A percentile compares a stretch with the other conserved stretches of the same genome.
phyloP scores from a whole-genome alignment of 2,329 filamentous ascomycete species.

The Zymoseptoria passerinii region DNA sequence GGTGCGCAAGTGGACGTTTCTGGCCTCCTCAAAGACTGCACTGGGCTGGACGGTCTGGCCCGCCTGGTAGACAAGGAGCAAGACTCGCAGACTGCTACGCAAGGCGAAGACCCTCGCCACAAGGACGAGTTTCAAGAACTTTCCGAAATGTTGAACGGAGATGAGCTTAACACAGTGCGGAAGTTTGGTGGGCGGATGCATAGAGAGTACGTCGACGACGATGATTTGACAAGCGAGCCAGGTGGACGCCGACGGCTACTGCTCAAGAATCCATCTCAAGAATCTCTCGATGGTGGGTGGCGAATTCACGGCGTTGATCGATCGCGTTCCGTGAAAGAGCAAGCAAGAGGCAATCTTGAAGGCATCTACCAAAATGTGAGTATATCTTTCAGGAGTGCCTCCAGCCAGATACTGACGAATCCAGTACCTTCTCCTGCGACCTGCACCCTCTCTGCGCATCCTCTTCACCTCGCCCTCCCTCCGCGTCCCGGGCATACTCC shows the following conservation, averaged over 20 bases:
- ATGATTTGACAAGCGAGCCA: conserved; percentile 33
- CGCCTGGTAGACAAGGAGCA: conserved; percentile 25
- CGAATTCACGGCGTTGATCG: conserved; percentile 8
- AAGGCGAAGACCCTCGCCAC: conserved; percentile 29
- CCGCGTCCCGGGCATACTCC: conserved; percentile 42
- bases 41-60: conserved; percentile 55
- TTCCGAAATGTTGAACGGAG: conserved; percentile 60
- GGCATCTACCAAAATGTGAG: conserved; percentile 53
- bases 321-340: conserved; percentile 14
- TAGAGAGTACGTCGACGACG: conserved; percentile 43
- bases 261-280: conserved; percentile 40
- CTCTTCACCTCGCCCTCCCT: conserved; percentile 44
- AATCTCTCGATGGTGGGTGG: conserved; percentile 15
- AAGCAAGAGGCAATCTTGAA: conserved; percentile 36
- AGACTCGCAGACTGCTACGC: conserved; percentile 25
- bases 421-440: conserved; percentile 42
- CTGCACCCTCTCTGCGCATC: conserved; percentile 41
- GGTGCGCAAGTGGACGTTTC: conserved; percentile 67
- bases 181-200: conserved; percentile 58
- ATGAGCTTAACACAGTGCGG: conserved; percentile 58
- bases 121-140: conserved; percentile 59
- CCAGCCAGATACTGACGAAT: background rate
- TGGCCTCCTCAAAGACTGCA: conserved; percentile 57
- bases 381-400: conserved; percentile 2
- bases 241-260: conserved; percentile 38